Evolutionary conservation across 768 basidiomycete species (phyloP), one percentile per base, ranked within the genome.

Genomic region (Hortiboletus campestris): DNA sequence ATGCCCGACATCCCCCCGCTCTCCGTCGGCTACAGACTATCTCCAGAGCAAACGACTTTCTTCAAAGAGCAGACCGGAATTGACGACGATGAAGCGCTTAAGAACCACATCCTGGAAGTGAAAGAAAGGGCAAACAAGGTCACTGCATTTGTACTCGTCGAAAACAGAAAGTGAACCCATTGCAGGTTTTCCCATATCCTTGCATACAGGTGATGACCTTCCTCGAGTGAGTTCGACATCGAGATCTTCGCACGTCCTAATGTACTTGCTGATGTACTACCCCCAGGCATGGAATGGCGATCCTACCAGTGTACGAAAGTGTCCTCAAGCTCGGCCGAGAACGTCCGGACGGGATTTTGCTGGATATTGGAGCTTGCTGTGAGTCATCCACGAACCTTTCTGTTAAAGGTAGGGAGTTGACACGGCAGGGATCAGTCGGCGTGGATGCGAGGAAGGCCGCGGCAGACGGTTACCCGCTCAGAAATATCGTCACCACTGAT

Each of bases 361-460:
- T 80, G 6, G 79, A 80, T 36, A 65, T 78, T 8, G 78, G 76
- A 2, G 76, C 77, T 58, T 77, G 77, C 57, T 69, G 77, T 78
- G 57, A 53, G 74, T 64, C 22, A 36, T n/a, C 8, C 36, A 4
- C 16, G 7, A 44, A 9, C 17, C 35, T 45, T 16, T 40, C 13
- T 35, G 14, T 10, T 17, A 12, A 32, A 29, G 19, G 11, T 50
- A n/a, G 20, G 31, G 19, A 4, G 14, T 14, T 36, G 19, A 41
- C n/a, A 6, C 13, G 7, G n/a, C 4, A 31, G 20, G 8, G 34
- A 5, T n/a, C 38, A 42, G 70, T 70, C 29, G 63, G 68, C 12
- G 66, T 57, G 34, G 79, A 80, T 49, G 64, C 71, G 16, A 68
- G 78, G 29, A 77, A 73, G 59, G 76, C 67, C 3, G 65, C 74